Conservation (phyloP, 768 basidiomycete species). For the Megacollybia marginata region DNA sequence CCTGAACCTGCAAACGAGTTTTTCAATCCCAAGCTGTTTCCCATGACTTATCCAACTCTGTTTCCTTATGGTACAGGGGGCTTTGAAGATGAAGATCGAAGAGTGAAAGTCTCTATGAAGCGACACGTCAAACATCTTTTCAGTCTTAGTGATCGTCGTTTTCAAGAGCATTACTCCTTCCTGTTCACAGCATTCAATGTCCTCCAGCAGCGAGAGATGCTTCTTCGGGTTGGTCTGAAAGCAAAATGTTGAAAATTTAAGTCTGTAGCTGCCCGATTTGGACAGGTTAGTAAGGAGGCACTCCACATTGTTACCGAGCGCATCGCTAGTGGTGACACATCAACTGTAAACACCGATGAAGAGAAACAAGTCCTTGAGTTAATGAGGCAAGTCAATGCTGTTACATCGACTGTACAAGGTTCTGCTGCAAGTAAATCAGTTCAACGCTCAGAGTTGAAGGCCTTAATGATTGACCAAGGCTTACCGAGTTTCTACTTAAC, state of each 20-base stretch:
- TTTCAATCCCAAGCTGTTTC: conserved; percentile 15
- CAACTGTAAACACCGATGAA: conserved; percentile 7
- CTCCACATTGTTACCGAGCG: conserved; percentile 6
- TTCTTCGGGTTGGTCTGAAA: conserved; percentile 9
- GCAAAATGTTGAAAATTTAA: conserved; percentile 9
- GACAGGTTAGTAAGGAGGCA: conserved; percentile 3
- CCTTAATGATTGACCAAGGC: conserved; percentile 10
- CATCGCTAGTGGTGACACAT: conserved; percentile 5
- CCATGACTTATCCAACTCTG: conserved; percentile 17
- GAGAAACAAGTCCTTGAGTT: conserved; percentile 11
- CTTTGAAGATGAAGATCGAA: conserved; percentile 11
- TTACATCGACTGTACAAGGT: conserved; percentile 5
- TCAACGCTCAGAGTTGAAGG: conserved; percentile 10
- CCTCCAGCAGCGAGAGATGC: conserved; percentile 9
- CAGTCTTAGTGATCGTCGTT: conserved; percentile 8
- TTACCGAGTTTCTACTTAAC: conserved; percentile 22
- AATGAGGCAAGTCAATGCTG: conserved; percentile 1
- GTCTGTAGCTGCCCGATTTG: conserved; percentile 9
- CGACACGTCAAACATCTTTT: conserved; percentile 17
- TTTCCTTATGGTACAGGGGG: conserved; percentile 20
- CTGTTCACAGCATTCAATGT: conserved; percentile 23
- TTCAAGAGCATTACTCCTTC: conserved; percentile 20
- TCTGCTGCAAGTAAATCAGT: conserved; percentile 9
- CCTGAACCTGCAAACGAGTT: conserved; percentile 3
- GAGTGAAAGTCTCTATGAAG: conserved; percentile 8